phyloP scores from a whole-genome alignment of 768 basidiomycete genomes.

The Melanogaster broomeanus region DNA sequence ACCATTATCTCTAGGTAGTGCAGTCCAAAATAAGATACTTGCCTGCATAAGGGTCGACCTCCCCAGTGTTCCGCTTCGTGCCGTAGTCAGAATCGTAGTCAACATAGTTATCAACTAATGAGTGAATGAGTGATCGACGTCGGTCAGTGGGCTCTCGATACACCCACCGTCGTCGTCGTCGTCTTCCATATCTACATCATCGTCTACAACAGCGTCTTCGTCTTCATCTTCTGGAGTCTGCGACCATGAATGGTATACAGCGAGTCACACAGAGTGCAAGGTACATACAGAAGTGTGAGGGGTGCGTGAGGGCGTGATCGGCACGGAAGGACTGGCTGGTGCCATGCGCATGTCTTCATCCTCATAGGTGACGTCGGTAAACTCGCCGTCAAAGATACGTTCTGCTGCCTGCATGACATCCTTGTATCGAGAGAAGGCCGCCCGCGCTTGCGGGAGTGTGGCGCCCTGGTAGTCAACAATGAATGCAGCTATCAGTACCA shows the following conservation, averaged over 20 bases:
- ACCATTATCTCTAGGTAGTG: slow-evolving; percentile 8
- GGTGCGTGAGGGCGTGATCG: slow-evolving; percentile 31
- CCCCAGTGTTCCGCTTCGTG: slow-evolving; percentile 43
- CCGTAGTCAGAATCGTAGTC: slow-evolving; percentile 87
- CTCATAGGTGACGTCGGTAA: slow-evolving; percentile 62
- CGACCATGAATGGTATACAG: slow-evolving; percentile 1
- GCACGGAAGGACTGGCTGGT: slow-evolving; percentile 20
- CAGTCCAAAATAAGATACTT: slow-evolving; percentile 15
- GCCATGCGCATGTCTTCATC: slow-evolving; percentile 55
- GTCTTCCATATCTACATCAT: slow-evolving; percentile 46
- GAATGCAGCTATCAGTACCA: slow-evolving; percentile 1
- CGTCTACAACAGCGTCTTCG: slow-evolving; percentile 48
- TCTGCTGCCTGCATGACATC: slow-evolving; percentile 95
- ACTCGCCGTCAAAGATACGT: slow-evolving; percentile 80
- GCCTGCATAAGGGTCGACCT: slow-evolving; percentile 91
- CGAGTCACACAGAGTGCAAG: neutral
- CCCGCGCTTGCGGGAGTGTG: slow-evolving; percentile 75
- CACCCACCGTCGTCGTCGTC: slow-evolving; percentile 54
- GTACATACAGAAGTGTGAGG: slow-evolving; percentile 25
- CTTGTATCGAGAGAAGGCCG: slow-evolving; percentile 76
- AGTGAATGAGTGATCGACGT: slow-evolving; percentile 7
- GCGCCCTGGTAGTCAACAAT: slow-evolving; percentile 61
- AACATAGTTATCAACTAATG: slow-evolving; percentile 56
- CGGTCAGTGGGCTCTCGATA: neutral
- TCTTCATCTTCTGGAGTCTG: slow-evolving; percentile 64